Conservation (phyloP, 768 basidiomycete genomes). For the Boletus reticuloceps region DNA sequence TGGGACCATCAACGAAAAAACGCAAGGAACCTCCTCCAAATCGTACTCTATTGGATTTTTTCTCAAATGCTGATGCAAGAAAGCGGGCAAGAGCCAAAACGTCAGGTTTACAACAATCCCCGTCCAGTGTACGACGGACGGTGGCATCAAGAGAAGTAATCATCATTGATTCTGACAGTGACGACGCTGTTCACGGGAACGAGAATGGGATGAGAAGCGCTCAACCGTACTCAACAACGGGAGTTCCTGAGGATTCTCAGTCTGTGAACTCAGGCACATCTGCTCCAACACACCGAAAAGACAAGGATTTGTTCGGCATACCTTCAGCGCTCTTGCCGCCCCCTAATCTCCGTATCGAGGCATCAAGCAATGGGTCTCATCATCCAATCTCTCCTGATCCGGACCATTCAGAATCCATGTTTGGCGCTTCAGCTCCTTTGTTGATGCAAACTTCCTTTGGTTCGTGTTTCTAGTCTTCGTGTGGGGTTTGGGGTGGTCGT, state of each 20-base stretch:
- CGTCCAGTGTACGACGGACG: background rate
- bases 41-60: conserved; percentile 49
- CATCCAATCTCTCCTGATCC: background rate
- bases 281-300: background rate
- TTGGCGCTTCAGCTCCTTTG: conserved; percentile 19
- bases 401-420: conserved; percentile 8
- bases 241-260: background rate
- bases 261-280: background rate
- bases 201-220: background rate
- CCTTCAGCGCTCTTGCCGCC: conserved; percentile 26
- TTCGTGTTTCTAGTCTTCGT: conserved; percentile 11
- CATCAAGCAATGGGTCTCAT: background rate
- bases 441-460: conserved; percentile 1
- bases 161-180: conserved; percentile 63
- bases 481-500: background rate
- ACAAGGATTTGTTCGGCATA: conserved; percentile 18
- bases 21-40: conserved; percentile 29
- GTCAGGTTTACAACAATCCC: background rate
- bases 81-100: conserved; percentile 20
- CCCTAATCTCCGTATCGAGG: background rate
- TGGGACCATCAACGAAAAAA: conserved; percentile 39
- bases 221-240: background rate
- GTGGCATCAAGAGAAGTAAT: conserved; percentile 43
- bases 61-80: conserved; percentile 26
- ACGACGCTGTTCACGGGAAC: conserved; percentile 23